Evolutionary conservation across 768 basidiomycete genomes (phyloP).

Genomic region (Podaxis mareebaensis): DNA sequence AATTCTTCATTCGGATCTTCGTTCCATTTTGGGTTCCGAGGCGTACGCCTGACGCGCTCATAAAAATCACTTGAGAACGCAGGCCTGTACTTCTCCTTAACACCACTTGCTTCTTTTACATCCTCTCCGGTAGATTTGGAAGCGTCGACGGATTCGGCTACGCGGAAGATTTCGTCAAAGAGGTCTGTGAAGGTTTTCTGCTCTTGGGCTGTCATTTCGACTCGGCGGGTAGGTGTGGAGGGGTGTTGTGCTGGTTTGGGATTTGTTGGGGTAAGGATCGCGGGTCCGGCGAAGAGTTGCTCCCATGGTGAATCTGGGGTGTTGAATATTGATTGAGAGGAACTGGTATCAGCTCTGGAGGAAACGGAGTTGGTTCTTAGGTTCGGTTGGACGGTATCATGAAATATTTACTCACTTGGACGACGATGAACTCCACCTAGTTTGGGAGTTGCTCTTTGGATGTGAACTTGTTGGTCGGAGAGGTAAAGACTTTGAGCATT

Average conservation of each 20-base stretch:
- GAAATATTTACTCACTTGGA: not conserved
- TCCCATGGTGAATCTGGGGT: slow-evolving; percentile 18
- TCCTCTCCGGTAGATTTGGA: not conserved
- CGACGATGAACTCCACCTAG: slow-evolving; percentile 8
- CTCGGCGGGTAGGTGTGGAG: slow-evolving; percentile 13
- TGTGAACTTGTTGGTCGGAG: not conserved
- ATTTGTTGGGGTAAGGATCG: not conserved
- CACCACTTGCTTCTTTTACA: not conserved
- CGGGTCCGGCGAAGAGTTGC: slow-evolving; percentile 18
- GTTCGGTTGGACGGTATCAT: not conserved
- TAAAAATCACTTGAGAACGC: slow-evolving; percentile 29
- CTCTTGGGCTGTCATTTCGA: slow-evolving; percentile 19
- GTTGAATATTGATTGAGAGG: slow-evolving; percentile 17
- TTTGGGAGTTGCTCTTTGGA: not conserved
- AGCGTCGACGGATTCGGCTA: slow-evolving; percentile 8
- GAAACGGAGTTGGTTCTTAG: not conserved
- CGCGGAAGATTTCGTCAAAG: slow-evolving; percentile 15
- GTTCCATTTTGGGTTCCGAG: slow-evolving; percentile 55
- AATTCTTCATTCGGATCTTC: slow-evolving; percentile 53
- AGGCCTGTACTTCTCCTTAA: not conserved
- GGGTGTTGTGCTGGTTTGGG: not conserved
- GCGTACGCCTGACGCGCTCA: slow-evolving; percentile 58
- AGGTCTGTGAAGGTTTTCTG: slow-evolving; percentile 28
- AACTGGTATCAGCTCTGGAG: not conserved
- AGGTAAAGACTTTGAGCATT: not conserved